These are phyloP conservation scores for Talaromyces liani DNA, from an alignment of 495 filamentous ascomycete genomes.

Conservation along the genomic window DNA sequence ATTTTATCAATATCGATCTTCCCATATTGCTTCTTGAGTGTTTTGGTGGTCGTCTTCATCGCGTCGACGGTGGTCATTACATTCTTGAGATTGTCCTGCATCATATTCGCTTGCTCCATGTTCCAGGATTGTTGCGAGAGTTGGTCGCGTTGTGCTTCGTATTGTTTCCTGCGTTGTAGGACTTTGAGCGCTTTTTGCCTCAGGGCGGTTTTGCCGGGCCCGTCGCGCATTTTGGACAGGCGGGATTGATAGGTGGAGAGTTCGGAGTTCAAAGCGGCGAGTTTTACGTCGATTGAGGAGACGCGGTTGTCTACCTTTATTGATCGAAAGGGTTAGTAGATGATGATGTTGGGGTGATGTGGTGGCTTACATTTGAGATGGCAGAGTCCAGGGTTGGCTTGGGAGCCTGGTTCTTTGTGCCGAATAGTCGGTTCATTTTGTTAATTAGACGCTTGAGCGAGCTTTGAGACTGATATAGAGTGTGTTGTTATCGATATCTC, in stretches of 20 bases:
- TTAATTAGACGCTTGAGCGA: neutral
- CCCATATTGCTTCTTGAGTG: constrained; percentile 88
- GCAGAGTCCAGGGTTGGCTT: constrained; percentile 86
- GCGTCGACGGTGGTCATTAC: constrained; percentile 98
- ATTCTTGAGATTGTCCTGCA: constrained; percentile 98
- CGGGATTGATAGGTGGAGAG: constrained; percentile 82
- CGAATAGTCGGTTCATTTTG: constrained; percentile 94
- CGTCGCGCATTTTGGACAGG: constrained; percentile 90
- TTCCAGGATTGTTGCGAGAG: constrained; percentile 95
- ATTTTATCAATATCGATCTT: constrained; percentile 97
- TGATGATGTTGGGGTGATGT: neutral
- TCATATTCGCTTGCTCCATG: constrained; percentile 98
- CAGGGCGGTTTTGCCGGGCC: constrained; percentile 86
- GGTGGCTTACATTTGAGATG: constrained; percentile 62
- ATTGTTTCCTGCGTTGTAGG: constrained; percentile 91
- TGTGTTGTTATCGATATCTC: neutral
- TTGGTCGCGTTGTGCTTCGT: constrained; percentile 91
- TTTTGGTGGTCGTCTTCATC: constrained; percentile 93
- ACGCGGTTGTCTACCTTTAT: constrained; percentile 74
- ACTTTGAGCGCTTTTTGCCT: constrained; percentile 94
- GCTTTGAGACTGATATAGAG: neutral
- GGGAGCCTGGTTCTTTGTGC: constrained; percentile 76
- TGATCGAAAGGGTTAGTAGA: neutral
- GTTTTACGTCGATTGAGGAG: constrained; percentile 88
- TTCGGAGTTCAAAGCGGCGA: constrained; percentile 85